These are phyloP conservation scores for Phoma herbarum DNA, from an alignment of 2,329 filamentous ascomycete species.

Conservation along the genomic window DNA sequence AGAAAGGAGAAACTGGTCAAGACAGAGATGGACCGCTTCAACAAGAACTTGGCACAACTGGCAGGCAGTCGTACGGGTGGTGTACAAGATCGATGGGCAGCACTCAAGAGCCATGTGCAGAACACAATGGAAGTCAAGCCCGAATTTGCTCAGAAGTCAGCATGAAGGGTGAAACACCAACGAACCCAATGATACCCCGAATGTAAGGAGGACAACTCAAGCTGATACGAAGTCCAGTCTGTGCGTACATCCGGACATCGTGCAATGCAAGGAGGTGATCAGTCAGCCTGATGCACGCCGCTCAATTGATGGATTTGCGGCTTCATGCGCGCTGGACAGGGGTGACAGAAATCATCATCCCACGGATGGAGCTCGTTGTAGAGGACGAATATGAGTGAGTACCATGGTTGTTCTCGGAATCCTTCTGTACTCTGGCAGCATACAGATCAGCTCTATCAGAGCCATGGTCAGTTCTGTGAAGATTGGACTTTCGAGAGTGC, in stretches of 20 bases:
- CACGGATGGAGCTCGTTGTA: not conserved
- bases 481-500: not conserved
- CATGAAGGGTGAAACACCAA: not conserved
- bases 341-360: not conserved
- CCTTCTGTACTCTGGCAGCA: not conserved
- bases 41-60: slow-evolving; percentile 81
- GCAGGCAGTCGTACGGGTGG: slow-evolving; percentile 45
- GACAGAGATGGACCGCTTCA: slow-evolving; percentile 84
- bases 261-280: no score
- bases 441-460: no score
- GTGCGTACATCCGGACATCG: no score
- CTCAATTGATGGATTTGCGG: not conserved
- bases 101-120: slow-evolving; percentile 82
- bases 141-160: slow-evolving; percentile 64
- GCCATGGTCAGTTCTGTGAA: not conserved
- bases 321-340: not conserved
- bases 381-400: not conserved
- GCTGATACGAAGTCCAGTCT: not conserved
- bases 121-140: slow-evolving; percentile 89
- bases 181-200: slow-evolving; percentile 10
- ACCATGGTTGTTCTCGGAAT: not conserved
- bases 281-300: no score
- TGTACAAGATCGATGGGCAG: slow-evolving; percentile 70
- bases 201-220: not conserved
- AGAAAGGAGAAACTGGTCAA: slow-evolving; percentile 81